Conservation (phyloP, 2,329 filamentous ascomycete species). For the Sordariomycetes sp. region DNA sequence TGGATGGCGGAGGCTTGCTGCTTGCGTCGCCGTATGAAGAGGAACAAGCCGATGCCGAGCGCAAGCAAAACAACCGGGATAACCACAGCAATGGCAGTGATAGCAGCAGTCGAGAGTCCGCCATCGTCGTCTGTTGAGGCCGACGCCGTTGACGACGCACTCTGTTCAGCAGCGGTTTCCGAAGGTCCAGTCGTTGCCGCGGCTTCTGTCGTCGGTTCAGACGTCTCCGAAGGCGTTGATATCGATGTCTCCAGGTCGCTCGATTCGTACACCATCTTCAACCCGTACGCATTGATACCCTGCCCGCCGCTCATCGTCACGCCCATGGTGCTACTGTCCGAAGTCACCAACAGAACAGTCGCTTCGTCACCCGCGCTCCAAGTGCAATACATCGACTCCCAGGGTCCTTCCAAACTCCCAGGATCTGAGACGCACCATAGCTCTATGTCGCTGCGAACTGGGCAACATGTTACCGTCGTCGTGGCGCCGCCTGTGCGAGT, state of each 20-base stretch:
- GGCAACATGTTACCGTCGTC: conserved; percentile 26
- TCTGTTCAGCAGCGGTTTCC: too few species aligned
- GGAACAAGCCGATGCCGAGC: conserved; percentile 12
- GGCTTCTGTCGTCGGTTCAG: conserved; percentile 4
- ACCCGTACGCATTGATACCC: conserved; percentile 22
- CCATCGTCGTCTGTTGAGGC: conserved; percentile 1
- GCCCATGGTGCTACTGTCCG: conserved; percentile 10
- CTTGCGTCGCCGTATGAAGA: conserved; percentile 17
- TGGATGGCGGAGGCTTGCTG: too few species aligned
- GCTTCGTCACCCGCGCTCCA: conserved; percentile 18
- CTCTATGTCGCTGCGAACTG: conserved; percentile 13
- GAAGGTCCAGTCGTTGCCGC: too few species aligned
- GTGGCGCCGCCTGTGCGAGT: conserved; percentile 14
- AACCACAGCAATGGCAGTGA: conserved; percentile 17
- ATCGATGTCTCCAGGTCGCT: conserved; percentile 16
- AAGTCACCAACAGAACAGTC: conserved; percentile 15
- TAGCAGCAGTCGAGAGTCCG: conserved; percentile 13
- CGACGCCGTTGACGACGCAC: neutral
- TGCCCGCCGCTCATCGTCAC: conserved; percentile 11
- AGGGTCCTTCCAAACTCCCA: conserved; percentile 10
- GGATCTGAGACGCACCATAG: conserved; percentile 18
- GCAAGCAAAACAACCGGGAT: conserved; percentile 18
- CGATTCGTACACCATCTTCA: conserved; percentile 23
- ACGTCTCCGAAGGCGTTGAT: too few species aligned
- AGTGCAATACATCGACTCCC: conserved; percentile 19